Base-by-base conservation (phyloP, 1,284 basidiomycete species). In the Chalciporus piperatoides region DNA sequence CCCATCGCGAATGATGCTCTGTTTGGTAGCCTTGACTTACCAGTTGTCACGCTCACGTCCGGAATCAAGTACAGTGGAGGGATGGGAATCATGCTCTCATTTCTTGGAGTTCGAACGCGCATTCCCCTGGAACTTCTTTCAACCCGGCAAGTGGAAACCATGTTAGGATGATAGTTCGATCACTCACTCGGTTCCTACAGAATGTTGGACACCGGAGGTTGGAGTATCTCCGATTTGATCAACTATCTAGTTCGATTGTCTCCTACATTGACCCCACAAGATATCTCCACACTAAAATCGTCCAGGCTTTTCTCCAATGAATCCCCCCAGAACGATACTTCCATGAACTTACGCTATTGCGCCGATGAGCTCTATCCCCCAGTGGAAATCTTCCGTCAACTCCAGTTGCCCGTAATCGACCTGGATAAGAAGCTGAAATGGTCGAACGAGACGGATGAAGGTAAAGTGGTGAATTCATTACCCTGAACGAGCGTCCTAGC, bases 121-220 rank as follows among this genome's bases (percentile, higher is more conserved):
- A 90, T 97, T 14, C 90, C 94, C 45, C 72, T 94, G 0, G 86
- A 93, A 61, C 71, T 92, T 4, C 77, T 92, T 7, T 92, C 92
- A 60, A 77, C 81, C 46, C 73, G 86, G 84, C 87, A 50, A 48
- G 53, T 32, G 23, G 15, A 6, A 11, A 27, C 11, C 28, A 2
- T 6, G 8, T 41, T 28, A 12, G 33, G 2, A 17, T 17, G 9
- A 2, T 42, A 14, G 23, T 7, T 8, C 6, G n/a, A 2, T 4
- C 9, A 9, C 15, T 12, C 3, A 15, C 11, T 24, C 7, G 15
- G 15, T 11, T 23, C 10, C 4, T 3, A n/a, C 25, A 90, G 89
- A 57, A 86, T 89, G 83, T 78, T 88, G 54, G 83, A 82, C 61
- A 86, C 84, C 2, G 84, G 85, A 30, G 81, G 85, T 58, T 88